Percentiles rank a stretch among this genome's conserved stretches.
phyloP scores from a whole-genome alignment of 371 early-diverging fungal species.

The Phascolomyces articulosus region DNA sequence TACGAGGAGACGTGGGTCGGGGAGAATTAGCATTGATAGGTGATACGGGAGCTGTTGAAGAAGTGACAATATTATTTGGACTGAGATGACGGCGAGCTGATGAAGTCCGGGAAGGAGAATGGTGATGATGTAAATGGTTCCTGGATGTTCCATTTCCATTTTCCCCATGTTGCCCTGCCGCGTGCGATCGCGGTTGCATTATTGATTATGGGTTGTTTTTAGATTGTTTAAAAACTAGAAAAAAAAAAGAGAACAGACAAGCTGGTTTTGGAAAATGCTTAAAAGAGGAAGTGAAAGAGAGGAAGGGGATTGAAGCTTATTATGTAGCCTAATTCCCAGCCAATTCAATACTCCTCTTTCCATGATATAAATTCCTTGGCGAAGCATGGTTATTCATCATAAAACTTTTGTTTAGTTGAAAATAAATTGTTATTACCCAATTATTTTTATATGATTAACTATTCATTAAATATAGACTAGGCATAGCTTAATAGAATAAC shows the following conservation, averaged over 20 bases:
- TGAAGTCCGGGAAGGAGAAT: not conserved
- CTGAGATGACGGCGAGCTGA: conserved; percentile 13
- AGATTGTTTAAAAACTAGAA: no score
- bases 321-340: no score
- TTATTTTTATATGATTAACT: no score
- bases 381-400: no score
- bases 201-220: not conserved
- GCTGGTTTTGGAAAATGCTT: not conserved
- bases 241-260: not conserved
- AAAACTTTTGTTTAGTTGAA: no score
- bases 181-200: conserved; percentile 14
- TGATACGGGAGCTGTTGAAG: not conserved
- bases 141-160: conserved; percentile 1
- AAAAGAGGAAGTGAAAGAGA: no score
- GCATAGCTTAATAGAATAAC: no score
- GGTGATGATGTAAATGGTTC: not conserved
- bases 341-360: no score
- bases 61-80: conserved; percentile 1
- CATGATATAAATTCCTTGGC: no score
- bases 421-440: no score
- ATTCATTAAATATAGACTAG: no score
- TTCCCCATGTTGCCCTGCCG: conserved; percentile 7
- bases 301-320: no score
- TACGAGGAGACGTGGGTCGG: conserved; percentile 11
- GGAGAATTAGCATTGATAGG: conserved; percentile 1